Conservation (phyloP, 345 rosid genomes). For the Draba incana region DNA sequence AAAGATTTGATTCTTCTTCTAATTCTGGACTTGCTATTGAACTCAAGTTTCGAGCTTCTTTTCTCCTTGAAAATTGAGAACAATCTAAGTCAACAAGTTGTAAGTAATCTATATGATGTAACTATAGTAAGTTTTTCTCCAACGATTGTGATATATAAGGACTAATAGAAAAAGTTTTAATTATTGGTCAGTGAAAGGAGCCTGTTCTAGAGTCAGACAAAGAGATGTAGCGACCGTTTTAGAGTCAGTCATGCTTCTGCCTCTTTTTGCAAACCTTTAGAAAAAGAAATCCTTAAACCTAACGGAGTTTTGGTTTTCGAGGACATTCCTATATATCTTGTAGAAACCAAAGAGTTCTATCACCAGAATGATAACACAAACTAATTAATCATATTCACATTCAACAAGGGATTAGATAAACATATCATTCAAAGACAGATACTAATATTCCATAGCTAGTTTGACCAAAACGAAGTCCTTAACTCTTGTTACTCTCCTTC, state of each 20-base stretch:
- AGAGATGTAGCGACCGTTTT: no score
- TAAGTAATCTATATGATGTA: no score
- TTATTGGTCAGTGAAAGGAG: no score
- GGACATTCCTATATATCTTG: neutral
- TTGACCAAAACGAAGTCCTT: neutral
- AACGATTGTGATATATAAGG: no score
- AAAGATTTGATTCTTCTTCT: slow-evolving; percentile 1
- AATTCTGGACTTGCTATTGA: slow-evolving; percentile 19
- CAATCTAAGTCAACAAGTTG: neutral
- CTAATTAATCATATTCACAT: neutral
- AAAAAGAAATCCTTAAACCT: no score
- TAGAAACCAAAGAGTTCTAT: neutral
- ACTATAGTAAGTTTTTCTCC: no score
- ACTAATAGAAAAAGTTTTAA: no score
- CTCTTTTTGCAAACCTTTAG: no score
- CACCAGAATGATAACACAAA: neutral
- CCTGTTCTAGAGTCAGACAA: no score
- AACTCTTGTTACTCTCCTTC: no score
- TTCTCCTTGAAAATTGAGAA: neutral
- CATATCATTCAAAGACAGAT: neutral
- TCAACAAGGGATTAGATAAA: neutral
- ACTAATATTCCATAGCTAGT: neutral
- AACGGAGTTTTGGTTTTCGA: neutral
- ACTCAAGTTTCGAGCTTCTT: slow-evolving; percentile 1
- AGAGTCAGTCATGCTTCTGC: no score